These are phyloP conservation scores for Hypoxylon sp. DNA, from an alignment of 2,329 filamentous ascomycete genomes.

Conservation along the genomic window DNA sequence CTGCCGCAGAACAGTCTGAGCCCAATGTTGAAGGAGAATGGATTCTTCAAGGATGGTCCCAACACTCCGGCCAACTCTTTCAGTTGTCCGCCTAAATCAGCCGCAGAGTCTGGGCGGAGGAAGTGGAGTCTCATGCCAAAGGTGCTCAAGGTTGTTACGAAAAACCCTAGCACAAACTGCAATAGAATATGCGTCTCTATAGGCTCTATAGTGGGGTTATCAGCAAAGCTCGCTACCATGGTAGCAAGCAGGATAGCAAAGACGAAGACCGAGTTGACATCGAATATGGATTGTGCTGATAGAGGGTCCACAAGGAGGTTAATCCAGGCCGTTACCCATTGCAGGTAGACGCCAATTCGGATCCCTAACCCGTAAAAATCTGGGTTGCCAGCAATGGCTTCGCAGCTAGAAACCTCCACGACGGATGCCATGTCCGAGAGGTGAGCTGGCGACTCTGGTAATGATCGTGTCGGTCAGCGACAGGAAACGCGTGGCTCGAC, in stretches of 20 bases:
- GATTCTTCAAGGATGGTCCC: slow-evolving; percentile 1
- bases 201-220: slow-evolving; percentile 16
- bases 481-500: slow-evolving; percentile 21
- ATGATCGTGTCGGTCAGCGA: slow-evolving; percentile 12
- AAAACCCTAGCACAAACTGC: slow-evolving; percentile 25
- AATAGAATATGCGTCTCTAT: slow-evolving; percentile 27
- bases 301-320: slow-evolving; percentile 24
- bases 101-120: slow-evolving; percentile 20
- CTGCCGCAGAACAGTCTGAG: background rate
- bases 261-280: slow-evolving; percentile 30
- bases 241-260: slow-evolving; percentile 26
- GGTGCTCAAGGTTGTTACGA: slow-evolving; percentile 22
- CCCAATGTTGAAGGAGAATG: background rate
- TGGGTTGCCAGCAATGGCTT: slow-evolving; percentile 24
- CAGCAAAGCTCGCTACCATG: slow-evolving; percentile 20
- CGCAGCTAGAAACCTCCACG: slow-evolving; percentile 8
- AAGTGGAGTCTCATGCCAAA: slow-evolving; percentile 27
- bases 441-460: slow-evolving; percentile 1
- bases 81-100: background rate
- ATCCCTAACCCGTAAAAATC: slow-evolving; percentile 32
- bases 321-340: slow-evolving; percentile 23
- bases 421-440: slow-evolving; percentile 24
- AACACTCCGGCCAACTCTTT: background rate
- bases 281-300: slow-evolving; percentile 24
- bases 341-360: slow-evolving; percentile 33